Conservation (phyloP, 768 basidiomycete species). For the Coprinopsis marcescibilis region DNA sequence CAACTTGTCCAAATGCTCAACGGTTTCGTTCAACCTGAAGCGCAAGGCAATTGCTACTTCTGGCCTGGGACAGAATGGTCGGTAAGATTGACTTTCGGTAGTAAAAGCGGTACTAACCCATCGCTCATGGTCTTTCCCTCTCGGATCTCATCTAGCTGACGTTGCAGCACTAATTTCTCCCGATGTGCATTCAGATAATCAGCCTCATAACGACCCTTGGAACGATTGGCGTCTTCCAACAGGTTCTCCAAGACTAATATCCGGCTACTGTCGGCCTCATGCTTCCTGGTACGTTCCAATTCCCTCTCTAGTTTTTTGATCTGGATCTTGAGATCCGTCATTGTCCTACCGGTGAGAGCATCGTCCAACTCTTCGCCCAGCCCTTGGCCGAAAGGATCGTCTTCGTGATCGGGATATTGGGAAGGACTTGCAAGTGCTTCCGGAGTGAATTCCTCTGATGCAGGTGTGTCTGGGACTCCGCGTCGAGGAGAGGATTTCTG, state of each 20-base stretch:
- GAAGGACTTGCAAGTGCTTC: slow-evolving; percentile 11
- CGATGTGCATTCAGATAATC: slow-evolving; percentile 85
- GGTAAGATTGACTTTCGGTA: slow-evolving; percentile 7
- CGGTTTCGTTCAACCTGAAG: slow-evolving; percentile 80
- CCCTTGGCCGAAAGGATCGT: slow-evolving; percentile 43
- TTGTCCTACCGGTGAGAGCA: slow-evolving; percentile 75
- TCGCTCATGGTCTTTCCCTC: slow-evolving; percentile 81
- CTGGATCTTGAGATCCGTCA: slow-evolving; percentile 88
- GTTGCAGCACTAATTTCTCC: slow-evolving; percentile 73
- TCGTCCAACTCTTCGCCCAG: slow-evolving; percentile 86
- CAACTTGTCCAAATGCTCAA: slow-evolving; percentile 71
- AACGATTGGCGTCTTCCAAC: slow-evolving; percentile 83
- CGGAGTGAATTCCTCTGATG: slow-evolving; percentile 41
- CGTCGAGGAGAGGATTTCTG: slow-evolving; percentile 2
- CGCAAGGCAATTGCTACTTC: slow-evolving; percentile 87
- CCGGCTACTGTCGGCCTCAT: slow-evolving; percentile 70
- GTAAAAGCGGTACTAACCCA: slow-evolving; percentile 44
- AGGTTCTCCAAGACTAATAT: slow-evolving; percentile 86
- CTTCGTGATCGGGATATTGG: slow-evolving; percentile 21
- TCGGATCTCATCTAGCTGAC: slow-evolving; percentile 82
- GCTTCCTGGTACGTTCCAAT: slow-evolving; percentile 65
- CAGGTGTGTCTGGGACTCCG: slow-evolving; percentile 17
- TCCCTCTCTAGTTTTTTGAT: slow-evolving; percentile 79
- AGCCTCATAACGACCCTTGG: slow-evolving; percentile 83
- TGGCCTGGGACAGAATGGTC: slow-evolving; percentile 38